A percentile compares a stretch with the other conserved stretches of the same genome.
These are phyloP conservation scores for Penicillium salamii DNA, from an alignment of 495 filamentous ascomycete species.

Conservation along the genomic window DNA sequence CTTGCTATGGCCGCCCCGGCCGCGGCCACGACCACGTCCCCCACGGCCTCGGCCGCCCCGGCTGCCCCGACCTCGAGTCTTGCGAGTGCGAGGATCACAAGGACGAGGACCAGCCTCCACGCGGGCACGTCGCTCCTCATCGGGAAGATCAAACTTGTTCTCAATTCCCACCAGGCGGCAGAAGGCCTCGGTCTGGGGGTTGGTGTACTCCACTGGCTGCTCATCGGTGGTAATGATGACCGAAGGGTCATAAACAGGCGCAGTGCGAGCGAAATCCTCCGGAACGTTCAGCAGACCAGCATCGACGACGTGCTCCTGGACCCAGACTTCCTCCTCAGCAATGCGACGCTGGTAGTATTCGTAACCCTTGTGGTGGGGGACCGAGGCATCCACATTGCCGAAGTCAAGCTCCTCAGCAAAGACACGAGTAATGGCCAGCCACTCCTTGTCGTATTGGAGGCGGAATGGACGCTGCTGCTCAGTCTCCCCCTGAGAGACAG, in stretches of 20 bases:
- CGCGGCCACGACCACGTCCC: slow-evolving; percentile 9
- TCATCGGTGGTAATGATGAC: slow-evolving; percentile 34
- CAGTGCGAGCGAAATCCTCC: slow-evolving; percentile 71
- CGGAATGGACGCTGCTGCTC: slow-evolving; percentile 29
- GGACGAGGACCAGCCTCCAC: slow-evolving; percentile 32
- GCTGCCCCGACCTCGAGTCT: background rate
- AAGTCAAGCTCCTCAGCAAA: slow-evolving; percentile 62
- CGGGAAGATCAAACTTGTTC: slow-evolving; percentile 70
- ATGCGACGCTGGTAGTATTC: slow-evolving; percentile 61
- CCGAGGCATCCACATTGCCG: slow-evolving; percentile 48
- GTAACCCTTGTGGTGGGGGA: slow-evolving; percentile 59
- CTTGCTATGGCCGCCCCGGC: slow-evolving; percentile 6
- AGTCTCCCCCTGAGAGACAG: slow-evolving; percentile 30
- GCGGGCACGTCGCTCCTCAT: slow-evolving; percentile 62
- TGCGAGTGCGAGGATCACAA: slow-evolving; percentile 18
- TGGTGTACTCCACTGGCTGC: slow-evolving; percentile 73
- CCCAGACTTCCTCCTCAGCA: slow-evolving; percentile 65
- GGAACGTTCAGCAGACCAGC: slow-evolving; percentile 62
- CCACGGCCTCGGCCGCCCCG: slow-evolving; percentile 18
- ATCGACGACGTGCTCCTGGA: slow-evolving; percentile 67
- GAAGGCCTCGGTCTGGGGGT: slow-evolving; percentile 74
- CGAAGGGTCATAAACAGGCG: slow-evolving; percentile 60
- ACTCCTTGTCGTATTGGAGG: slow-evolving; percentile 87
- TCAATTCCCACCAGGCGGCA: slow-evolving; percentile 73
- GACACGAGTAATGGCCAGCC: slow-evolving; percentile 86